Conservation (phyloP, 164 flowering plant species). For the Berberis vulgaris region DNA sequence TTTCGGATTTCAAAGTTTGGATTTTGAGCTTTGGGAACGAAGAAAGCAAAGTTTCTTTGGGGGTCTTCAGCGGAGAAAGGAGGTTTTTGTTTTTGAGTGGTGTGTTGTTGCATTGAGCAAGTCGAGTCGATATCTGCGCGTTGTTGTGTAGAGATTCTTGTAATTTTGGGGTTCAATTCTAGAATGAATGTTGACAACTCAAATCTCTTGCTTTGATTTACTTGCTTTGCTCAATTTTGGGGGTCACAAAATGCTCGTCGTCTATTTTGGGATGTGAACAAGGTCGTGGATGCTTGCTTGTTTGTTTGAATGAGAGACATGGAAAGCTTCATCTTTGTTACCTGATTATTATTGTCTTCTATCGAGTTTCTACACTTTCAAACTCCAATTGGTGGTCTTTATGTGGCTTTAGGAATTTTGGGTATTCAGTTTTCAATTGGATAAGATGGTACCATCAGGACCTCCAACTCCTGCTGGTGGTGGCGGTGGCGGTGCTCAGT, state of each 20-base stretch:
- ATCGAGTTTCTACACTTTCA: slow-evolving; percentile 1
- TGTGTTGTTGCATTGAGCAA: neutral
- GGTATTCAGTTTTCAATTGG: neutral
- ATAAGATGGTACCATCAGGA: slow-evolving; percentile 34
- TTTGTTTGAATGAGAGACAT: slow-evolving; percentile 7
- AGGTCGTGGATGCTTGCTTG: slow-evolving; percentile 5
- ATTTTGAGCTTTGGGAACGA: slow-evolving; percentile 5
- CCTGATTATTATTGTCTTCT: slow-evolving; percentile 7
- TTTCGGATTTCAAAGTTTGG: slow-evolving; percentile 3
- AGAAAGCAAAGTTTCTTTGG: neutral
- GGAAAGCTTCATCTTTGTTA: slow-evolving; percentile 5
- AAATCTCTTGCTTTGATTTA: neutral
- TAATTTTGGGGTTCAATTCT: neutral
- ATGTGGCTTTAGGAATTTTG: slow-evolving; percentile 5
- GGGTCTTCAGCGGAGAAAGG: neutral
- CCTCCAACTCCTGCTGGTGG: slow-evolving; percentile 40
- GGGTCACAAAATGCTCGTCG: neutral
- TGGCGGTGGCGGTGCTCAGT: slow-evolving; percentile 32
- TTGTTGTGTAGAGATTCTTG: neutral
- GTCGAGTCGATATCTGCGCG: neutral
- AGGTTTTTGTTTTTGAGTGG: neutral
- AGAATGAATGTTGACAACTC: neutral
- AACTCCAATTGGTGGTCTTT: neutral
- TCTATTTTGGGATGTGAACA: slow-evolving; percentile 9
- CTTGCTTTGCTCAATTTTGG: neutral